phyloP scores from a whole-genome alignment of 2,329 filamentous ascomycete species.

The Diplodia mutila region DNA sequence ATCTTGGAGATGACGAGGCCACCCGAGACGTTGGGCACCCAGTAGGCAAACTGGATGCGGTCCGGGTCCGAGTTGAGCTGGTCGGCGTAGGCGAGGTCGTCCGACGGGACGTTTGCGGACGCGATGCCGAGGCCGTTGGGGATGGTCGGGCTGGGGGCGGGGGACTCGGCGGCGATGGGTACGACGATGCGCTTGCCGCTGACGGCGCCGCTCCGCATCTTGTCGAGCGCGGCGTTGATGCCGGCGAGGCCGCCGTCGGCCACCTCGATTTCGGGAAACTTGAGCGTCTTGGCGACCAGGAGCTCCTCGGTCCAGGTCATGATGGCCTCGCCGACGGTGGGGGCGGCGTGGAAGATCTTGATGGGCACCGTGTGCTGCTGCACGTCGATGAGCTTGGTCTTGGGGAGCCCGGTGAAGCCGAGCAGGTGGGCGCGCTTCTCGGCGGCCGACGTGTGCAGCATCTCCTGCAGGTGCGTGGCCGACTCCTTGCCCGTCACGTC shows the following conservation, averaged over 20 bases:
- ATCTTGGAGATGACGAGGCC: slow-evolving; percentile 59
- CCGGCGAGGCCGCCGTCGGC: slow-evolving; percentile 65
- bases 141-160: neutral
- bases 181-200: slow-evolving; percentile 73
- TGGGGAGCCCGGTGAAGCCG: slow-evolving; percentile 69
- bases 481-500: slow-evolving; percentile 19
- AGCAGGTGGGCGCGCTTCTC: slow-evolving; percentile 59
- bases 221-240: slow-evolving; percentile 70
- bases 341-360: slow-evolving; percentile 73
- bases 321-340: slow-evolving; percentile 64
- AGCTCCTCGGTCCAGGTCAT: slow-evolving; percentile 70
- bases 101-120: neutral
- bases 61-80: slow-evolving; percentile 49
- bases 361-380: slow-evolving; percentile 71
- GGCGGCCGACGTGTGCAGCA: slow-evolving; percentile 6
- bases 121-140: neutral
- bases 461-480: slow-evolving; percentile 10
- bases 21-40: slow-evolving; percentile 60
- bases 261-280: slow-evolving; percentile 67
- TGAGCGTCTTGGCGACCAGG: slow-evolving; percentile 57
- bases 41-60: slow-evolving; percentile 55
- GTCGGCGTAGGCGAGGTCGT: slow-evolving; percentile 36
- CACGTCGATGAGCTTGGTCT: slow-evolving; percentile 53
- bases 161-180: slow-evolving; percentile 1
- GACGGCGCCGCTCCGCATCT: slow-evolving; percentile 67